Conservation (phyloP, 1,284 basidiomycete species). For the Trichosporon sp. region DNA sequence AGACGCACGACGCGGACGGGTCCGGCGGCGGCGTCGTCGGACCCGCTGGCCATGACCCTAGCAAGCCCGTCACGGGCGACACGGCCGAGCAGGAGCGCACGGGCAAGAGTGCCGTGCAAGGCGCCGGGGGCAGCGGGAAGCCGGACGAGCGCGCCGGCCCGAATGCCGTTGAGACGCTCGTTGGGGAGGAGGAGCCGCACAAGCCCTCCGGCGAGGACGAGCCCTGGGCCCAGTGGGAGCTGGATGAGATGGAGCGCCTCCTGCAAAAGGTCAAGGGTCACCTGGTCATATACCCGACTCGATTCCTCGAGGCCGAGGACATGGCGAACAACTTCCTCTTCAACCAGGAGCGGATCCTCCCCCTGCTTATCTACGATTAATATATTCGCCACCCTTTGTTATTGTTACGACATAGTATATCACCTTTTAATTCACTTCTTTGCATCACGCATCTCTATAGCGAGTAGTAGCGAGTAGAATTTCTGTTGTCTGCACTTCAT, state of each 20-base stretch:
- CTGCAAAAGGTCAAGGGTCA: conserved; percentile 76
- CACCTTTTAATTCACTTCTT: not conserved
- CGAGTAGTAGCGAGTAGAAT: too few species aligned
- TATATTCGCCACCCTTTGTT: not conserved
- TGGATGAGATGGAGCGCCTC: conserved; percentile 82
- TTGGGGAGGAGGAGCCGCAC: conserved; percentile 31
- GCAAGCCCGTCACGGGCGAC: conserved; percentile 23
- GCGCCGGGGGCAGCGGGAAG: not conserved
- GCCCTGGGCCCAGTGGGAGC: conserved; percentile 77
- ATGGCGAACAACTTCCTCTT: conserved; percentile 86
- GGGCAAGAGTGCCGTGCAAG: not conserved
- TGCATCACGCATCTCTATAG: too few species aligned
- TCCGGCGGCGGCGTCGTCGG: conserved; percentile 56
- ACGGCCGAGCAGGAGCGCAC: conserved; percentile 12
- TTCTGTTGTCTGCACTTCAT: too few species aligned
- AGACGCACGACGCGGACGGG: conserved; percentile 57
- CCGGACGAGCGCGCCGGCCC: conserved; percentile 1
- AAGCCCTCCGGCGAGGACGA: conserved; percentile 62
- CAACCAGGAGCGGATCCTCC: conserved; percentile 69
- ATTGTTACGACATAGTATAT: too few species aligned
- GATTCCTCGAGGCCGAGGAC: conserved; percentile 84
- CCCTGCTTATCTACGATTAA: conserved; percentile 57
- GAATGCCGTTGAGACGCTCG: conserved; percentile 26
- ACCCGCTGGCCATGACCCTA: conserved; percentile 35
- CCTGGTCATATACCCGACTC: conserved; percentile 80